These are phyloP conservation scores for Colletotrichum magnum DNA, from an alignment of 2,329 filamentous ascomycete species.

Conservation along the genomic window DNA sequence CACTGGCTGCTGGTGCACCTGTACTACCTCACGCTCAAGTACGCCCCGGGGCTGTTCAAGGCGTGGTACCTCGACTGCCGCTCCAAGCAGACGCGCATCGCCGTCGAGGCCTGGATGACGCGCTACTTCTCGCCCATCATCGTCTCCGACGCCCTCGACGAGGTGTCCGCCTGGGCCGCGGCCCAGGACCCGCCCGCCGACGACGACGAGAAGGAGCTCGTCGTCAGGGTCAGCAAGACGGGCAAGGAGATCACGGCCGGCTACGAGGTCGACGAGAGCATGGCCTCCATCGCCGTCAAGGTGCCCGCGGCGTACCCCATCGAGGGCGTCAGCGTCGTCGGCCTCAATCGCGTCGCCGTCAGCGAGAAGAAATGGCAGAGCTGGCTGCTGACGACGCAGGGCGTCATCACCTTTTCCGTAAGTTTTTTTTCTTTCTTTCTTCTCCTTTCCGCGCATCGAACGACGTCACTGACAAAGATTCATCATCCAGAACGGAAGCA, in stretches of 20 bases:
- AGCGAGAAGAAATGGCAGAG: slow-evolving; percentile 93
- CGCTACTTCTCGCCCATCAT: slow-evolving; percentile 84
- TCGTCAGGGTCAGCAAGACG: slow-evolving; percentile 79
- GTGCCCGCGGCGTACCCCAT: slow-evolving; percentile 89
- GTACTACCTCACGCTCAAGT: slow-evolving; percentile 85
- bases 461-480: too few relatives aligned
- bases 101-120: slow-evolving; percentile 88
- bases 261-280: slow-evolving; percentile 90
- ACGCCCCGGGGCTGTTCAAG: slow-evolving; percentile 84
- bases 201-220: slow-evolving; percentile 69
- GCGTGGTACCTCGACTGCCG: slow-evolving; percentile 87
- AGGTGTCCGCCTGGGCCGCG: slow-evolving; percentile 77
- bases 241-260: slow-evolving; percentile 85
- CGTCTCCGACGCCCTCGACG: slow-evolving; percentile 75
- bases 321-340: slow-evolving; percentile 80
- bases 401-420: slow-evolving; percentile 90
- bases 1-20: slow-evolving; percentile 89
- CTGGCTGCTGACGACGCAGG: slow-evolving; percentile 90
- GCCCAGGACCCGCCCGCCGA: slow-evolving; percentile 62
- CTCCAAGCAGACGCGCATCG: slow-evolving; percentile 83
- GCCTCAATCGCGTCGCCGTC: slow-evolving; percentile 87
- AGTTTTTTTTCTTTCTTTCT: slow-evolving; percentile 42
- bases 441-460: slow-evolving; percentile 1
- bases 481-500: slow-evolving; percentile 75
- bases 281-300: slow-evolving; percentile 84